Conservation (phyloP, 768 basidiomycete genomes). For the Rhodocollybia butyracea region DNA sequence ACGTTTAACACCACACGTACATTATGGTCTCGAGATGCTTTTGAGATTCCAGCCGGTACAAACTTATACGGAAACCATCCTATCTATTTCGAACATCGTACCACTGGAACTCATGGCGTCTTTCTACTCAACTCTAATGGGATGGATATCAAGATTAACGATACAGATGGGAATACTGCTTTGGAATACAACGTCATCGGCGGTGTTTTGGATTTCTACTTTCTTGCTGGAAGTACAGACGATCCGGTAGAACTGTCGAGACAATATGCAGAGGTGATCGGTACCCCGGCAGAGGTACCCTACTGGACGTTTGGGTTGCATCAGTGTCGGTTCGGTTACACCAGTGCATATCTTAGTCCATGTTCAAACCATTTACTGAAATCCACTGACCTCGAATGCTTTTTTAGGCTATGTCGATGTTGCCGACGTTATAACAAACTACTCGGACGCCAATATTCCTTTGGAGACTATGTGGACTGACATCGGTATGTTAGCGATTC, state of each 20-base stretch:
- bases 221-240: slow-evolving; percentile 62
- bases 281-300: slow-evolving; percentile 66
- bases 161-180: slow-evolving; percentile 31
- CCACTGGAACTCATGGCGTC: slow-evolving; percentile 65
- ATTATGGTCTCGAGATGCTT: slow-evolving; percentile 67
- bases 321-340: slow-evolving; percentile 70
- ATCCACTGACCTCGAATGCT: background rate
- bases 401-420: slow-evolving; percentile 57
- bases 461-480: slow-evolving; percentile 82
- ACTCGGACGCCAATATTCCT: slow-evolving; percentile 58
- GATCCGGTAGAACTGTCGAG: slow-evolving; percentile 56
- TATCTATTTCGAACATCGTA: slow-evolving; percentile 67
- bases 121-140: slow-evolving; percentile 69
- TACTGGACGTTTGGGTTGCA: slow-evolving; percentile 75
- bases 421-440: slow-evolving; percentile 57
- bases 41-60: slow-evolving; percentile 50
- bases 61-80: slow-evolving; percentile 77
- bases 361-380: background rate
- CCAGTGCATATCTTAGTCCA: background rate
- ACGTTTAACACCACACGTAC: slow-evolving; percentile 44
- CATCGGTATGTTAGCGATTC: slow-evolving; percentile 41
- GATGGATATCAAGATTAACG: slow-evolving; percentile 71
- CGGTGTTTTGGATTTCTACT: slow-evolving; percentile 76
- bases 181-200: slow-evolving; percentile 79
- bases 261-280: slow-evolving; percentile 69